Base-by-base conservation (phyloP, 2,329 filamentous ascomycete genomes). In the Fusarium chlamydosporum region DNA sequence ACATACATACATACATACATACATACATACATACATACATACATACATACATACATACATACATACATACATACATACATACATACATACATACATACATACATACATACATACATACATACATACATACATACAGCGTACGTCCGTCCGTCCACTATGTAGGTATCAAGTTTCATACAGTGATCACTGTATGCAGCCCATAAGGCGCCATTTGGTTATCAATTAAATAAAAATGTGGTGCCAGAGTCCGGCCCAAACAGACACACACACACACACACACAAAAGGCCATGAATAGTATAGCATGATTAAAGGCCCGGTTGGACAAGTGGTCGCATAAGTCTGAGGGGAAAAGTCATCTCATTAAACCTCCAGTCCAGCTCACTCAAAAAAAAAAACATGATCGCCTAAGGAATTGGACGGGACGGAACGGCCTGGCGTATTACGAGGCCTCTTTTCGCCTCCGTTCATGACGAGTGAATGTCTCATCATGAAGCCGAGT, bases 381-480 rank as follows among this genome's bases (percentile, higher is more conserved):
- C 31, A 18, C 16, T 18, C 40, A 15, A 29, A 20, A 12, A n/a
- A n/a, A n/a, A n/a, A n/a, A n/a, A n/a, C n/a, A 20, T 43, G 40
- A 40, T 34, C 27, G 31, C n/a, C 29, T 11, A 29, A 45, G 18
- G 42, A 6, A 29, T n/a, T 45, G 26, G 26, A 40, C 38, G 18
- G 18, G n/a, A 40, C 8, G 18, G n/a, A 12, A 20, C n/a, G n/a
- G 16, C 42, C 41, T 23, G 46, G 51, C 45, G 45, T 40, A 34
- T 46, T 54, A 35, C 29, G 48, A 57, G 53, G 46, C 64, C 58
- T n/a, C 41, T 38, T 55, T 37, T 68, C 53, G 46, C 65, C 65
- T 45, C 42, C 27, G 16, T n/a, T 65, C 54, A 31, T 41, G 41
- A 52, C 60, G 61, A 51, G 52, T 47, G 45, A 47, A 41, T 59